Conservation (phyloP, 306 rosid species). For the Ormosia emarginata region DNA sequence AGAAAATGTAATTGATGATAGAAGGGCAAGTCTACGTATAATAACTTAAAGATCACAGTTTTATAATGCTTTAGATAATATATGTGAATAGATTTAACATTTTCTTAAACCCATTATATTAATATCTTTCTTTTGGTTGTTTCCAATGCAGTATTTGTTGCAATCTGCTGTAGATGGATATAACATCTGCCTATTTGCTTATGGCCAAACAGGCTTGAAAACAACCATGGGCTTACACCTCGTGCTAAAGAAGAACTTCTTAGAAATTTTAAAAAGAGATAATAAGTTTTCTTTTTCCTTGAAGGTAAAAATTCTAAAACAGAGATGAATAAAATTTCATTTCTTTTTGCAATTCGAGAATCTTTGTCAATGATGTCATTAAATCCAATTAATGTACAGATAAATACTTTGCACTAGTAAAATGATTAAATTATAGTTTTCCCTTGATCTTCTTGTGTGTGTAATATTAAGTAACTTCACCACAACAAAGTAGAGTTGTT, state of each 20-base stretch:
- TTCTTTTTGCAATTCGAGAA: background rate
- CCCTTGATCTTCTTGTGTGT: background rate
- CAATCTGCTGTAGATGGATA: constrained; percentile 93
- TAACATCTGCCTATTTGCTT: constrained; percentile 96
- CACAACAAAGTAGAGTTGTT: background rate
- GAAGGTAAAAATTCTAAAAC: constrained; percentile 50
- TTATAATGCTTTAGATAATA: background rate
- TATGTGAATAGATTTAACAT: background rate
- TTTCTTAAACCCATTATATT: background rate
- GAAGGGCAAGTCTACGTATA: constrained; percentile 57
- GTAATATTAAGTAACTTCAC: background rate
- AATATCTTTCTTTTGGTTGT: no score
- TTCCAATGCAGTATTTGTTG: constrained; percentile 74
- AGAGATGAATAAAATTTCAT: background rate
- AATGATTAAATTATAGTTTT: background rate
- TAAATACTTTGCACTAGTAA: background rate
- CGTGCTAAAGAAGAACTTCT: constrained; percentile 83
- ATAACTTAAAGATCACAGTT: background rate
- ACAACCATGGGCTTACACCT: constrained; percentile 82
- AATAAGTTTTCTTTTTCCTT: constrained; percentile 76
- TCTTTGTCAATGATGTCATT: background rate
- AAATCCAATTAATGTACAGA: background rate
- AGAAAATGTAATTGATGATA: constrained; percentile 87
- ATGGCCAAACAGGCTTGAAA: constrained; percentile 95
- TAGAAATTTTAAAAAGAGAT: constrained; percentile 69